Conservation (phyloP, 805 yeast species). For the Zygosaccharomyces bailii region DNA sequence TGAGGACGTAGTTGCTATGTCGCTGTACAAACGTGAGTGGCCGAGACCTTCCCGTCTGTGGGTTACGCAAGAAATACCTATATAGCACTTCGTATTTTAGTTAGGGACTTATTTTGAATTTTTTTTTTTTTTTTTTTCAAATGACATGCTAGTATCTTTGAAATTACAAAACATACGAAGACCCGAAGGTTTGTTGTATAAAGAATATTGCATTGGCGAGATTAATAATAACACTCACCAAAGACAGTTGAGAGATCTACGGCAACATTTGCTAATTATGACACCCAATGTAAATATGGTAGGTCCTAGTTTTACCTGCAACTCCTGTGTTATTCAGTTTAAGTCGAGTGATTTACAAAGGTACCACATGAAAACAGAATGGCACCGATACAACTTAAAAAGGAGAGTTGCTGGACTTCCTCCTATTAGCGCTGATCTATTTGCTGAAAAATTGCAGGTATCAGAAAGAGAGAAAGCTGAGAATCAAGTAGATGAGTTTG, state of each 20-base stretch:
- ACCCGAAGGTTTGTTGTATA: no score
- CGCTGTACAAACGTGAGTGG: conserved; percentile 91
- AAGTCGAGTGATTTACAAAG: conserved; percentile 82
- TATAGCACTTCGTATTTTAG: background rate
- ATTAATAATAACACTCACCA: no score
- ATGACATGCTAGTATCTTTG: no score
- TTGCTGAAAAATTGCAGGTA: conserved; percentile 39
- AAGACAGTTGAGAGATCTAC: no score
- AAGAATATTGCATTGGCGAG: background rate
- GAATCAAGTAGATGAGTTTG: conserved; percentile 39
- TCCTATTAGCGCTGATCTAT: conserved; percentile 58
- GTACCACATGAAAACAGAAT: conserved; percentile 92
- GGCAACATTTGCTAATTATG: background rate
- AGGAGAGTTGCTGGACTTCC: conserved; percentile 85
- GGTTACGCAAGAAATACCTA: conserved; percentile 1
- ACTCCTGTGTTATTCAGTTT: conserved; percentile 82
- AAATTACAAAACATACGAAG: background rate
- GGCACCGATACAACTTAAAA: conserved; percentile 96
- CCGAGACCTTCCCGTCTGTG: conserved; percentile 47
- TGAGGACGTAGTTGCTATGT: conserved; percentile 92
- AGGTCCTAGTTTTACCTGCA: conserved; percentile 60
- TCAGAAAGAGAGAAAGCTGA: conserved; percentile 33
- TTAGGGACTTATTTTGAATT: background rate
- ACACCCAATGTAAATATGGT: conserved; percentile 17
- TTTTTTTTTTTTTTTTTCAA: background rate